These are phyloP conservation scores for Pelargonium nanum DNA, from an alignment of 345 rosid species.

Conservation along the genomic window DNA sequence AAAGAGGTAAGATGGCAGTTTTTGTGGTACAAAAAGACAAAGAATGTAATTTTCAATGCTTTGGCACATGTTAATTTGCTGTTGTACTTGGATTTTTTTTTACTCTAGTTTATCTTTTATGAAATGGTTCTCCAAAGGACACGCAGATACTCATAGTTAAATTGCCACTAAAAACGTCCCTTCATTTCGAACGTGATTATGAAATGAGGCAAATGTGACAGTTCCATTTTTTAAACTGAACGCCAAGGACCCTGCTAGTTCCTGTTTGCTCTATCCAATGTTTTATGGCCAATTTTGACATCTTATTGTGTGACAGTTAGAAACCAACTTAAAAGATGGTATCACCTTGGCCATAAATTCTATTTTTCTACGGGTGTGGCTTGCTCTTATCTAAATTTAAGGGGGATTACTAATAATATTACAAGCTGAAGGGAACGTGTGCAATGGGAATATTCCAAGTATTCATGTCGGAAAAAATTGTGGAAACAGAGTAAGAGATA, in stretches of 20 bases:
- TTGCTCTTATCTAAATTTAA: too few species aligned
- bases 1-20: slow-evolving; percentile 18
- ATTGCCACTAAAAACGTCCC: background rate
- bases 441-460: too few species aligned
- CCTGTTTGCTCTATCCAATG: background rate
- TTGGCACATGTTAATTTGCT: background rate
- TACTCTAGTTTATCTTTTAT: too few species aligned
- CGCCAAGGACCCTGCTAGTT: background rate
- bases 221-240: background rate
- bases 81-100: background rate
- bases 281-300: background rate
- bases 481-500: background rate
- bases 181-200: too few species aligned
- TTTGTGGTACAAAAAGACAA: background rate
- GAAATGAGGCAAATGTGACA: background rate
- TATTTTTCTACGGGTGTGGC: too few species aligned
- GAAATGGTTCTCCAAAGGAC: background rate
- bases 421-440: too few species aligned
- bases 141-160: too few species aligned
- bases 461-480: background rate
- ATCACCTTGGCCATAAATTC: background rate
- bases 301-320: background rate
- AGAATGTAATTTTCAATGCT: background rate
- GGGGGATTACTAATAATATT: background rate
- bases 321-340: background rate